Evolutionary conservation across 2,329 filamentous ascomycete species (phyloP), one percentile per base, ranked within the genome.

Genomic region (Bipolaris cookei): DNA sequence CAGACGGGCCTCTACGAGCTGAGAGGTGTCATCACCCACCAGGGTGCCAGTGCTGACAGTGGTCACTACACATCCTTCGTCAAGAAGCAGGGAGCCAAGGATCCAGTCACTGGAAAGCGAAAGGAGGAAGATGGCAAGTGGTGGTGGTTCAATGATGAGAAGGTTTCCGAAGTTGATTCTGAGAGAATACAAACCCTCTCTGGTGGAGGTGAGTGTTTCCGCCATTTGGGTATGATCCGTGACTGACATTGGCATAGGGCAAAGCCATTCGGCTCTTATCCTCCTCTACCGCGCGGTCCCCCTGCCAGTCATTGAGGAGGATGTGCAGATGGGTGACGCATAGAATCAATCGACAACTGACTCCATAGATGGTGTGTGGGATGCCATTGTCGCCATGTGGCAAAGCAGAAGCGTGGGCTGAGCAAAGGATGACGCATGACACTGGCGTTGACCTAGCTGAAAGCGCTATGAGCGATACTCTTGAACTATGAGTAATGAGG

Each of bases 71-170:
- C 96, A 4, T 89, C 93, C 0, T 99, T 97, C 75, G 91, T 99
- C 67, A 99, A 98, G 84, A 97, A 99, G 84, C 83, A 89, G 59
- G 88, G 86, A 0, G 79, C 82, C 8, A 79, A 91, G 56, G 90
- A 96, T 67, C 83, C 88, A 14, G 86, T 88, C 70, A 91, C 89
- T 18, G 92, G 91, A 65, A 91, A 92, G 81, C 82, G 86, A 69
- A 87, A 86, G 51, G 87, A 90, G 71, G 92, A 96, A 73, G 92
- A 96, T 72, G 92, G 91, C 66, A 97, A 92, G 70, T 99, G 95
- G 95, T 99, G 95, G 94, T 99, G 95, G 94, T 99, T 99, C 84
- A 98, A 99, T 77, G 95, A 99, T 71, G 94, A 99, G 74, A 96
- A 92, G 81, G 95, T 99, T 32, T 88, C 90, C 13, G 95, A 99